Conservation (phyloP, 2,329 filamentous ascomycete genomes). For the Aspergillus sp. region DNA sequence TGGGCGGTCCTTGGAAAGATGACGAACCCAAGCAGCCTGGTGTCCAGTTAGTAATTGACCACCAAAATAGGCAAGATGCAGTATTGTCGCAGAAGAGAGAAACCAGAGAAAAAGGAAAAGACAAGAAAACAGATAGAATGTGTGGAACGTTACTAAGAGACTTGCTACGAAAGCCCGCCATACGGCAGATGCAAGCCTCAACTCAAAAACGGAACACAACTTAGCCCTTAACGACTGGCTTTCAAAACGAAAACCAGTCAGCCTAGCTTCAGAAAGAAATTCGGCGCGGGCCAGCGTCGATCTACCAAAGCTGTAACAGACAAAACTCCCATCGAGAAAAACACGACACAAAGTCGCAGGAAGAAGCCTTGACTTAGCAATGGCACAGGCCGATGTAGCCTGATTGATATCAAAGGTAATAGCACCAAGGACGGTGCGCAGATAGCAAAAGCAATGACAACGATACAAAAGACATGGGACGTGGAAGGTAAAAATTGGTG, state of each 20-base stretch:
- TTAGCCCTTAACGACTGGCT: slow-evolving; percentile 70
- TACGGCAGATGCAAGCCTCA: slow-evolving; percentile 75
- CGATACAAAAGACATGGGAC: background rate
- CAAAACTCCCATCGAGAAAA: slow-evolving; percentile 69
- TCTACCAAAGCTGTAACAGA: slow-evolving; percentile 99
- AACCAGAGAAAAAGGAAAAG: slow-evolving; percentile 28
- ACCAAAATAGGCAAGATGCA: slow-evolving; percentile 25
- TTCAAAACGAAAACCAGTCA: slow-evolving; percentile 88
- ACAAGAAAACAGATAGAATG: slow-evolving; percentile 52
- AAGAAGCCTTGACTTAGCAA: slow-evolving; percentile 89
- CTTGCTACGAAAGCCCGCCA: slow-evolving; percentile 65
- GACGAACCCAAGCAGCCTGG: slow-evolving; percentile 89
- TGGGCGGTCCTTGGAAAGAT: slow-evolving; percentile 85
- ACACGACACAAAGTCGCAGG: slow-evolving; percentile 56
- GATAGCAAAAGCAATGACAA: background rate
- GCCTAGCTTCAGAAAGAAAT: slow-evolving; percentile 64
- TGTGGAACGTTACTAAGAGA: slow-evolving; percentile 99
- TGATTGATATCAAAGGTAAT: slow-evolving; percentile 24
- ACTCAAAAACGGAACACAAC: slow-evolving; percentile 91
- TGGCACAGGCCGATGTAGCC: slow-evolving; percentile 29
- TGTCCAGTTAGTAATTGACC: slow-evolving; percentile 30
- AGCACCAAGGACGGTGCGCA: background rate
- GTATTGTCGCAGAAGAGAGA: slow-evolving; percentile 16
- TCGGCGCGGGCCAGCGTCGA: slow-evolving; percentile 70
- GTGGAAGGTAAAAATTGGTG: slow-evolving; percentile 7